Base-by-base conservation (phyloP, 306 rosid species). In the Vicia sativa region DNA sequence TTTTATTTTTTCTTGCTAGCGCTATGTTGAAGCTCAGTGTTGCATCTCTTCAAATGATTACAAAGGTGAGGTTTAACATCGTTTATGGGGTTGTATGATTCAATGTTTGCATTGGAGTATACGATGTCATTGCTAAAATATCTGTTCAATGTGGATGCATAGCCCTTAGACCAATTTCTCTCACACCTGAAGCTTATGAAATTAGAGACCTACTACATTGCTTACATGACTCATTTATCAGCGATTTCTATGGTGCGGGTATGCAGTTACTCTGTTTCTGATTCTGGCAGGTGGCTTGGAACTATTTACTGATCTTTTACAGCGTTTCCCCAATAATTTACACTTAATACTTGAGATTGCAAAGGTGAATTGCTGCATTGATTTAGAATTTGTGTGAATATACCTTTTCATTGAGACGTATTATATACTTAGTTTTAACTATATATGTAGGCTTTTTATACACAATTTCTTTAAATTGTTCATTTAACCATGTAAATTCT, bases 21-120 rank as follows among this genome's bases (percentile, higher is more conserved):
- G 99, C 25, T 95, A 95, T 71, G 95, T 90, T 63, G 99, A 95
- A 83, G 97, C 97, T 77, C 99, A 90, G 58, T 95, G 99, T 77
- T 88, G 88, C 73, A 69, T 95, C 52, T 91, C 96, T 62, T 82
- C 92, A 69, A 95, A 95, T 73, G 96, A 90, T 80, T 95, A 90
- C 77, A 95, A 85, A 85, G 99, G 99, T 95, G 81, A 81, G 77
- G 14, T 75, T 41, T 71, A 63, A 16, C 21, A 37, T 78, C 50
- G 49, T 60, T 58, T 58, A 43, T 7, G 64, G 57, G 52, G 35
- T 62, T 56, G 44, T 68, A 13, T 65, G 45, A 38, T 67, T 56
- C 64, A 34, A 55, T 41, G 49, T 14, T 16, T 13, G 18, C 28
- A 25, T 67, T 54, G 37, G 67, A 74, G 44, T 62, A 44, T 54